Evolutionary conservation across 345 rosid genomes (phyloP).

Genomic region (Populus euphratica): DNA sequence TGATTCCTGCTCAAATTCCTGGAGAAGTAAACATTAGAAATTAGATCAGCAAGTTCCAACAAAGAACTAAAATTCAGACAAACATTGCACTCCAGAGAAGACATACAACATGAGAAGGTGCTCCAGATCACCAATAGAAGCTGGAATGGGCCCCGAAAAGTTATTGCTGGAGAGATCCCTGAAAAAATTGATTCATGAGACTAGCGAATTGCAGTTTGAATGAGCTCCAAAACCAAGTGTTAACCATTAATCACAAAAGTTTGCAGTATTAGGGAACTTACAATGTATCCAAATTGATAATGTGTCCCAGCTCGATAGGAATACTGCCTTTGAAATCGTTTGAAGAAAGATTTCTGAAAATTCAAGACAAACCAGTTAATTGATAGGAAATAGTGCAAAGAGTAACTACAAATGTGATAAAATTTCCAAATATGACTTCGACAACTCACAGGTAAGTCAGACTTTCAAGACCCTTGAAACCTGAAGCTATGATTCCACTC

Average conservation of each 20-base stretch:
- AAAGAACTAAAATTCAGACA: not conserved
- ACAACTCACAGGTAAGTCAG: conserved; percentile 80
- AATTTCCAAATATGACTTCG: not conserved
- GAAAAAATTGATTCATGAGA: not conserved
- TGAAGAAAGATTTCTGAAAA: conserved; percentile 63
- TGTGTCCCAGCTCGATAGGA: conserved; percentile 74
- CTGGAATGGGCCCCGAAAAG: conserved; percentile 70
- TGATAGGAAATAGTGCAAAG: not conserved
- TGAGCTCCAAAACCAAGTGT: not conserved
- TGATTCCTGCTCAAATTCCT: conserved; percentile 78
- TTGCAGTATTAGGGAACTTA: conserved; percentile 23
- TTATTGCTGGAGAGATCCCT: conserved; percentile 86
- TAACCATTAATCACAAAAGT: not conserved
- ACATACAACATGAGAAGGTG: conserved; percentile 86
- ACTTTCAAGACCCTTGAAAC: conserved; percentile 73
- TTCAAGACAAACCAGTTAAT: not conserved
- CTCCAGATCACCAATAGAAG: conserved; percentile 80
- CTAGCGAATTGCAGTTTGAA: not conserved
- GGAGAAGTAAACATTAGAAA: not conserved
- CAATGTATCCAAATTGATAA: conserved; percentile 86
- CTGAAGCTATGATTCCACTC: conserved; percentile 70
- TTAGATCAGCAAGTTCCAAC: no score
- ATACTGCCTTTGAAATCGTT: conserved; percentile 72
- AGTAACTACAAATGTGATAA: not conserved
- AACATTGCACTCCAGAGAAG: not conserved